phyloP scores from a whole-genome alignment of 2,329 filamentous ascomycete species.

The Ilyonectria sp. region DNA sequence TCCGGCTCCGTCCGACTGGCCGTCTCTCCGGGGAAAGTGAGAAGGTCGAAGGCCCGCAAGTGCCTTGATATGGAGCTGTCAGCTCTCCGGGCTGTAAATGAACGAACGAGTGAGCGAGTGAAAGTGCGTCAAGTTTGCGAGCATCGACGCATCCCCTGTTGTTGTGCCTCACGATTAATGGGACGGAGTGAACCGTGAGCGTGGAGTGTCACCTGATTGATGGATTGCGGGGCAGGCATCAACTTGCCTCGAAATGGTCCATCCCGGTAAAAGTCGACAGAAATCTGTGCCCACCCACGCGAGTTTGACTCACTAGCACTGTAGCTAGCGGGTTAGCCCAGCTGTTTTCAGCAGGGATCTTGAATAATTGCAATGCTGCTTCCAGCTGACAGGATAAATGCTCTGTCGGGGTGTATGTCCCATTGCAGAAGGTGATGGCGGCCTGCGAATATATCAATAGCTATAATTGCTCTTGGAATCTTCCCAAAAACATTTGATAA shows the following conservation, averaged over 20 bases:
- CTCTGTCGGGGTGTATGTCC: not conserved
- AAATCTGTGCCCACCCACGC: constrained; percentile 17
- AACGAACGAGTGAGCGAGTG: not conserved
- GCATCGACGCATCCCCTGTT: constrained; percentile 10
- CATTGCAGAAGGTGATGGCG: not conserved
- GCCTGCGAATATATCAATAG: not conserved
- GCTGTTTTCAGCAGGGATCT: constrained; percentile 11
- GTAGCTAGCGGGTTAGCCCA: constrained; percentile 1
- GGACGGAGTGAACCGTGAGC: constrained; percentile 19
- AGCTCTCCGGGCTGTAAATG: not conserved
- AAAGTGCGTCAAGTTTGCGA: not conserved
- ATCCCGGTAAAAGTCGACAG: constrained; percentile 17
- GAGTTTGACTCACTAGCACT: constrained; percentile 23
- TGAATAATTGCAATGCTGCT: constrained; percentile 11
- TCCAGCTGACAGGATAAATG: constrained; percentile 4
- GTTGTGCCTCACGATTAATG: constrained; percentile 14
- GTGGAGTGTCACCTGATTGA: constrained; percentile 29
- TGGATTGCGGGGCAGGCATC: constrained; percentile 28
- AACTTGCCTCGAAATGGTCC: constrained; percentile 16
- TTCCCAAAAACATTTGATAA: not conserved
- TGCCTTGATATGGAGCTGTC: not conserved
- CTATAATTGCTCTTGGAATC: not conserved
- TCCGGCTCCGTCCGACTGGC: constrained; percentile 6
- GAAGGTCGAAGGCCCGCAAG: no score
- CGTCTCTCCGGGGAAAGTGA: not conserved